These are phyloP conservation scores for Rhodosorus marinus DNA, from an alignment of 23 red algal species.

Conservation along the genomic window DNA sequence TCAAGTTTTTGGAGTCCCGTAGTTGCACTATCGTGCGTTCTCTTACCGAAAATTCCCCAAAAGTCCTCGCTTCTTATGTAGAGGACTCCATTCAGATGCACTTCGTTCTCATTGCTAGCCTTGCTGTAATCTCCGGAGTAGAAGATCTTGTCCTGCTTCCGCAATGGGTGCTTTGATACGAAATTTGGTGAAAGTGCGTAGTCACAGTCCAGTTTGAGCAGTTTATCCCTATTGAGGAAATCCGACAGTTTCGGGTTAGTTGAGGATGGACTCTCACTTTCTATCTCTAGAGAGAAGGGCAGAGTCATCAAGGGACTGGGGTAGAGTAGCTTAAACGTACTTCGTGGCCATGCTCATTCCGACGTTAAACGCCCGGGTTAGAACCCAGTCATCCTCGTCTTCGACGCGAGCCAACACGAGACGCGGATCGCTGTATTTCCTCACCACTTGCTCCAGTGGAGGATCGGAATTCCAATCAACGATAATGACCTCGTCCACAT, in stretches of 20 bases:
- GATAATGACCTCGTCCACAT: slow-evolving; percentile 28
- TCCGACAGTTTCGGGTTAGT: too few species aligned
- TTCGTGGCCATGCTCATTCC: slow-evolving; percentile 8
- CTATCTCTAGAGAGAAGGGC: too few species aligned
- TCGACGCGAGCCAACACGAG: slow-evolving; percentile 49
- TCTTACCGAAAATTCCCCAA: too few species aligned
- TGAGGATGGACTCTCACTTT: too few species aligned
- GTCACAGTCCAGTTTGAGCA: slow-evolving; percentile 56
- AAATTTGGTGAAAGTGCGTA: slow-evolving; percentile 7
- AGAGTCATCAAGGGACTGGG: too few species aligned
- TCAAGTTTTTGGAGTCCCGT: too few species aligned
- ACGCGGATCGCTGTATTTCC: not conserved
- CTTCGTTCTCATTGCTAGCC: slow-evolving; percentile 8
- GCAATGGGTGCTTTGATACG: slow-evolving; percentile 10
- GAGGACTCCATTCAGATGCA: not conserved
- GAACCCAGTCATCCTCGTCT: slow-evolving; percentile 37
- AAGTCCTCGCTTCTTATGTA: not conserved
- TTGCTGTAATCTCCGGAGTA: not conserved
- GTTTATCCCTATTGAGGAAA: too few species aligned
- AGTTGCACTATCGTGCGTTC: too few species aligned
- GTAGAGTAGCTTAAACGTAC: too few species aligned
- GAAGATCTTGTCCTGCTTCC: not conserved
- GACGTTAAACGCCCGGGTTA: slow-evolving; percentile 66
- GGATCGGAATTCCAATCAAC: slow-evolving; percentile 54
- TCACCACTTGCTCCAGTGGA: not conserved